Percentiles rank a stretch among this genome's conserved stretches.
Evolutionary conservation across 1,139 yeast genomes (phyloP).

Genomic region (Yamadazyma trypodendri): DNA sequence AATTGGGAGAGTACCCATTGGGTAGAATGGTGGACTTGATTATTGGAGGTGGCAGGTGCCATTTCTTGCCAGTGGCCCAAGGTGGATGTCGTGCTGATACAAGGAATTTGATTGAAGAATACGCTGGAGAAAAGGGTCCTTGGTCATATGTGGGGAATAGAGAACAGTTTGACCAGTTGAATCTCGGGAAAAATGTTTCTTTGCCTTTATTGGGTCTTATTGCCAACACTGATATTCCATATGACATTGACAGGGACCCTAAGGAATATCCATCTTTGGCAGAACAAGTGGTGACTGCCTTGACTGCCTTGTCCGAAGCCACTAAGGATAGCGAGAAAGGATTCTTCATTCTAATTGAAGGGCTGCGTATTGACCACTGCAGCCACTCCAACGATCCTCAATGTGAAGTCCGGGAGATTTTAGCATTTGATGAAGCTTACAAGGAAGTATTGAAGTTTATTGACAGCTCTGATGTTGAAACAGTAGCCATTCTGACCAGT

Average conservation of each 20-base stretch:
- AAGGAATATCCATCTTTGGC: constrained; percentile 65
- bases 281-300: constrained; percentile 70
- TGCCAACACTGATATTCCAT: constrained; percentile 75
- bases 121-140: constrained; percentile 42
- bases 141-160: constrained; percentile 69
- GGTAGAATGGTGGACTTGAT: constrained; percentile 79
- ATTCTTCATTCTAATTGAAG: constrained; percentile 79
- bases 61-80: constrained; percentile 48
- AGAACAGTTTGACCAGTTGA: constrained; percentile 49
- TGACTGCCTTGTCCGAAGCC: constrained; percentile 62
- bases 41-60: constrained; percentile 88
- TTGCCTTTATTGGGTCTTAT: constrained; percentile 73
- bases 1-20: constrained; percentile 72
- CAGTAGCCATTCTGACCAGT: constrained; percentile 72
- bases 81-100: constrained; percentile 70
- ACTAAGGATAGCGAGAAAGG: constrained; percentile 71
- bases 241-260: constrained; percentile 68
- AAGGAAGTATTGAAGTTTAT: constrained; percentile 67
- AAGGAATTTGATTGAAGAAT: constrained; percentile 62
- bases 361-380: constrained; percentile 88
- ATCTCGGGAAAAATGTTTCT: constrained; percentile 57
- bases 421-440: constrained; percentile 71
- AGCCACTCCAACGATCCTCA: constrained; percentile 90
- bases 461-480: constrained; percentile 62
- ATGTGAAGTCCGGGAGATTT: constrained; percentile 61